These are phyloP conservation scores for Brassica napus DNA, from an alignment of 345 rosid genomes.

Conservation along the genomic window Da-Ae NC_063436.1:31159501-31160000, in stretches of 20 bases:
- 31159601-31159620: not conserved
- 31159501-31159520: not conserved
- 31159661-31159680: not conserved
- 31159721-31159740: not conserved
- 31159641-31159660: not conserved
- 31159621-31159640: not conserved
- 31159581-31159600: not conserved
- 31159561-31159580: not conserved
- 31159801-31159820: no score
- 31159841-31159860: no score
- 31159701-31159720: not conserved
- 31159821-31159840: no score
- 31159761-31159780: not conserved
- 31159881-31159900: no score
- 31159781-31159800: not conserved
- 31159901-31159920: no score
- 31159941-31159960: no score
- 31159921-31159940: no score
- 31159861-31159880: no score
- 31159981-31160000: no score
- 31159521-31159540: not conserved
- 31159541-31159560: not conserved
- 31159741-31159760: not conserved
- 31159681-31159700: not conserved
- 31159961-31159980: no score